Conservation (phyloP, 768 basidiomycete species). For the Rhodosporidiobolus odoratus region DNA sequence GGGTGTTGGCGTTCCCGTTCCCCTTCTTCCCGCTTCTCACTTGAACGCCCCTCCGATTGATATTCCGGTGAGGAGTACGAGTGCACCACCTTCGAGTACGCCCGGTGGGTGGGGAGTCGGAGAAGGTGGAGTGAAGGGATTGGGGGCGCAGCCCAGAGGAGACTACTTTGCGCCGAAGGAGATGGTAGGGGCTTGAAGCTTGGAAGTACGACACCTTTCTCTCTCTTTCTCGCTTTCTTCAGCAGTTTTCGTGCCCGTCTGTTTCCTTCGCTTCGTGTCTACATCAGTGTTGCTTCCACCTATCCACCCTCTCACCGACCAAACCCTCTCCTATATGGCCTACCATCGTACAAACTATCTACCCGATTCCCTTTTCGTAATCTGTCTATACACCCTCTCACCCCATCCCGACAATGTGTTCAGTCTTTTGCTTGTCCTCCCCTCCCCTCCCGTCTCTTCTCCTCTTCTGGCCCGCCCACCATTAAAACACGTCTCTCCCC, state of each 20-base stretch:
- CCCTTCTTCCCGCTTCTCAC: not conserved
- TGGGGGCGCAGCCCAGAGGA: not conserved
- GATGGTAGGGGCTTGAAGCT: not conserved
- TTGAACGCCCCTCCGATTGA: not conserved
- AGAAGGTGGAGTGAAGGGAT: too few relatives aligned
- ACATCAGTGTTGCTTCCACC: not conserved
- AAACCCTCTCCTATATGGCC: not conserved
- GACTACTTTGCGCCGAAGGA: slow-evolving; percentile 1
- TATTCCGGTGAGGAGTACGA: not conserved
- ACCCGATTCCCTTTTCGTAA: not conserved
- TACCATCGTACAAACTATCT: not conserved
- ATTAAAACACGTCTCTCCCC: too few relatives aligned
- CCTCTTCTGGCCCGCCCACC: too few relatives aligned
- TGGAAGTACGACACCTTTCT: not conserved
- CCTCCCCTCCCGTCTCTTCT: too few relatives aligned
- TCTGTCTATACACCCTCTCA: too few relatives aligned
- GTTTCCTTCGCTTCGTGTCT: not conserved
- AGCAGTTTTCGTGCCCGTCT: not conserved
- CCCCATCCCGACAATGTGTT: too few relatives aligned
- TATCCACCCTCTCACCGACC: not conserved
- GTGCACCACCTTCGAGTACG: not conserved
- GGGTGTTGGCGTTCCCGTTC: too few relatives aligned
- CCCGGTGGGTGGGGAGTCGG: not conserved
- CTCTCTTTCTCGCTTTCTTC: not conserved
- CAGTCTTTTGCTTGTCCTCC: too few relatives aligned